Conservation (phyloP, 148 eudicot genomes). For the Talinum fruticosum region DNA sequence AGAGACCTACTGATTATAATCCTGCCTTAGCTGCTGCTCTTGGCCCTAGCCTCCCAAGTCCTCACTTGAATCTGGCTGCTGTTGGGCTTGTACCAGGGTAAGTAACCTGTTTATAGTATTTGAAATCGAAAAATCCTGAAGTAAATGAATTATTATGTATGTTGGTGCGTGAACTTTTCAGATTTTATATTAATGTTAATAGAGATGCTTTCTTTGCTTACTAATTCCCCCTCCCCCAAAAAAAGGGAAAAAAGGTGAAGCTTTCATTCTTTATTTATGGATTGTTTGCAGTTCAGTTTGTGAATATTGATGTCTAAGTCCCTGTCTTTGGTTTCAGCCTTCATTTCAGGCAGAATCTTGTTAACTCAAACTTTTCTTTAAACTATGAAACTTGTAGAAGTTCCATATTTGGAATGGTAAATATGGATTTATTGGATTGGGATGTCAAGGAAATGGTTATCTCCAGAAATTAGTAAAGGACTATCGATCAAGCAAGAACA, state of each 20-base stretch:
- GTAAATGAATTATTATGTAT: neutral
- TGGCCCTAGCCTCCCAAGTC: slow-evolving; percentile 88
- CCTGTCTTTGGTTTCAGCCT: neutral
- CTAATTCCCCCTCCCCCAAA: too few relatives aligned
- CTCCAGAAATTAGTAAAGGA: too few relatives aligned
- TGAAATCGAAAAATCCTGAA: neutral
- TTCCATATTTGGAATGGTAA: too few relatives aligned
- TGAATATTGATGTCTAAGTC: too few relatives aligned
- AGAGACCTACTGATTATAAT: slow-evolving; percentile 91
- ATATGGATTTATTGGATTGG: too few relatives aligned
- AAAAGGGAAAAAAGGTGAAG: too few relatives aligned
- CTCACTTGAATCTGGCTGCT: slow-evolving; percentile 80
- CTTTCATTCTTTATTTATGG: neutral
- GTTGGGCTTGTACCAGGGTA: slow-evolving; percentile 85
- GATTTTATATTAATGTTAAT: neutral
- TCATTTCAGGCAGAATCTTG: neutral
- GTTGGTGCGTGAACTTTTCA: neutral
- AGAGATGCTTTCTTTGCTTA: neutral
- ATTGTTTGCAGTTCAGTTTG: neutral
- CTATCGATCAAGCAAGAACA: neutral
- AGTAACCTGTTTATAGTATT: slow-evolving; percentile 19
- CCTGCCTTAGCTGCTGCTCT: slow-evolving; percentile 83
- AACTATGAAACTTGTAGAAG: neutral
- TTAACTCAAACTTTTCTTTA: neutral
- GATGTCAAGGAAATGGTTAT: too few relatives aligned